phyloP scores from a whole-genome alignment of 768 basidiomycete genomes.

The Rhizopogon sp. region DNA sequence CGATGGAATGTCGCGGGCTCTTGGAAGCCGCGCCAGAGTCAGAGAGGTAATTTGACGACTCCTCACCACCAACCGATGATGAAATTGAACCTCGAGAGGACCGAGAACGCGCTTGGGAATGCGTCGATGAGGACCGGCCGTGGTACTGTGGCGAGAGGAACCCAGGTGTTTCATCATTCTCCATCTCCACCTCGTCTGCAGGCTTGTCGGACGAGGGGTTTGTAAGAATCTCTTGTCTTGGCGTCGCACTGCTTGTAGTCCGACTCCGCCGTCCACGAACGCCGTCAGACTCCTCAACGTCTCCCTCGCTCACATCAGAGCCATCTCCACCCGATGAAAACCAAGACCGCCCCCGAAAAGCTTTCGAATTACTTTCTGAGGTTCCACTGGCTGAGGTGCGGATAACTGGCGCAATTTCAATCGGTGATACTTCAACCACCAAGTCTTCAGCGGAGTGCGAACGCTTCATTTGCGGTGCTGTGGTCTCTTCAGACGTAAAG shows the following conservation, averaged over 20 bases:
- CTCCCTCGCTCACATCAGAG: constrained; percentile 14
- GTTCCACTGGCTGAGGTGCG: constrained; percentile 20
- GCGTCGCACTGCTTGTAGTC: constrained; percentile 17
- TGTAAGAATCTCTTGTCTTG: constrained; percentile 24
- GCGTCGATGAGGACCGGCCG: constrained; percentile 41
- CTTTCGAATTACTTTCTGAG: constrained; percentile 18
- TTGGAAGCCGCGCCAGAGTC: constrained; percentile 25
- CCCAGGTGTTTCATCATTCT: constrained; percentile 10
- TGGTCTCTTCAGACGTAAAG: constrained; percentile 22
- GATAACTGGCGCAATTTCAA: constrained; percentile 16
- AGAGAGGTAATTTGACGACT: constrained; percentile 25
- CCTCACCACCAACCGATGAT: constrained; percentile 25
- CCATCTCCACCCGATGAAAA: constrained; percentile 45
- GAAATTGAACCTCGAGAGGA: constrained; percentile 33
- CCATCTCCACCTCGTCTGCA: constrained; percentile 13
- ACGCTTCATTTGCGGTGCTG: constrained; percentile 11
- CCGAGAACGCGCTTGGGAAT: constrained; percentile 29
- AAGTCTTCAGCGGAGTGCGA: constrained; percentile 29
- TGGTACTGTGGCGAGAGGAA: constrained; percentile 11
- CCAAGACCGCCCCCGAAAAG: constrained; percentile 49
- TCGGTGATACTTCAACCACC: constrained; percentile 14
- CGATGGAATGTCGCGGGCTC: constrained; percentile 40
- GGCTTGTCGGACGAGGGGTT: not conserved
- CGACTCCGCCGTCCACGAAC: constrained; percentile 18
- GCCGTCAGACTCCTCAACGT: constrained; percentile 18